Evolutionary conservation across 129 eudicot species (phyloP), one percentile per base, ranked within the genome.

Genomic region (Centrapalus pauciflorus): DNA sequence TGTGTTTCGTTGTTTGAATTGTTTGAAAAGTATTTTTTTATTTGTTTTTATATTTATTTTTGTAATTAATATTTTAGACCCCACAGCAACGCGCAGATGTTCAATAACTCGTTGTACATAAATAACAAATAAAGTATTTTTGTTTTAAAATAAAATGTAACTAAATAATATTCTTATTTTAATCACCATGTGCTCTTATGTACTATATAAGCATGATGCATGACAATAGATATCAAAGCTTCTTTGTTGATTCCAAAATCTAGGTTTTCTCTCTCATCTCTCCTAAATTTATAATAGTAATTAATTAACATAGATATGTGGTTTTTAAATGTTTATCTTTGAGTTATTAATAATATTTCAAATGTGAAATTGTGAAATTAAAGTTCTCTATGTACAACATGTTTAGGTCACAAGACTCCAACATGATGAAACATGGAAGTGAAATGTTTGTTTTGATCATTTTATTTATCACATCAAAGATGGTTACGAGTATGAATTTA

Each of bases 141-240:
- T 48, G 19, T 17, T 0, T 5, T 45, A 45, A 13, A 23, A 5
- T 46, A n/a, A 38, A 10, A 38, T 0, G 11, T 37, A 38, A 0
- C 14, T 4, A 16, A 17, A 17, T 48, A 16, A 45, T 14, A 45
- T 8, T 38, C 46, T 13, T 55, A 26, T 25, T 38, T 30, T 7
- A 9, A n/a, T n/a, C n/a, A 12, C 6, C 7, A 51, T 55, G 32
- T 11, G 9, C 21, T 11, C 34, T 32, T 64, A 35, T 3, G 25
- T 26, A 13, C 68, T 75, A 75, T 75, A 75, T 66, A 75, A 66
- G 45, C 43, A 75, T 46, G 45, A 37, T 72, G 28, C 55, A 34
- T 35, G 55, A 41, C 55, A 62, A n/a, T 23, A 61, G 38, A 66
- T 10, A 57, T 23, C 73, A 27, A 66, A 28, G 25, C 56, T 9